Conservation (phyloP, 2,329 filamentous ascomycete genomes). For the Apiospora phragmitis region DNA sequence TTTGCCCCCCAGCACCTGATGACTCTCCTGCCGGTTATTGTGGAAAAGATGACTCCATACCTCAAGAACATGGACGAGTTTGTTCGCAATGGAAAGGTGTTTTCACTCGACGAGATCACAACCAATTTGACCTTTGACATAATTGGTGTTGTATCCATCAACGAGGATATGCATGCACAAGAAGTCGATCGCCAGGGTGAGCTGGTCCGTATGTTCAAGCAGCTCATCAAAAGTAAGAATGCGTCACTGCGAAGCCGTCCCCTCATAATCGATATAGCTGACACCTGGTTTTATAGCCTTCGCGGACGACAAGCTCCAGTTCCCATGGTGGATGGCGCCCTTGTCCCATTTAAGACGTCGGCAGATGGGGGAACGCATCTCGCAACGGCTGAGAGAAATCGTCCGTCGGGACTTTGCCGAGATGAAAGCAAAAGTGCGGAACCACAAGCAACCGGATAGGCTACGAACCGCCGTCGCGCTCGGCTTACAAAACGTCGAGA, state of each 20-base stretch:
- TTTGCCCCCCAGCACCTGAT: slow-evolving; percentile 40
- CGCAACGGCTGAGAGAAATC: neutral
- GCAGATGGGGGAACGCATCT: neutral
- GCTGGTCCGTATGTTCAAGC: neutral
- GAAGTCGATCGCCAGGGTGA: neutral
- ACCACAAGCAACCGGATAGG: neutral
- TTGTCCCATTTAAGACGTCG: neutral
- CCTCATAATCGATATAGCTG: neutral
- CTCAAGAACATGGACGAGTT: slow-evolving; percentile 31
- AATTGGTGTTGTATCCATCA: slow-evolving; percentile 19
- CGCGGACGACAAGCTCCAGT: neutral
- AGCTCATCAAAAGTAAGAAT: slow-evolving; percentile 10
- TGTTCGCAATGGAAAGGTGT: slow-evolving; percentile 26
- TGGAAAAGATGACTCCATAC: slow-evolving; percentile 36
- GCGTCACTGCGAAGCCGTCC: neutral
- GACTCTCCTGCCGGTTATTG: slow-evolving; percentile 35
- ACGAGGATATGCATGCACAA: slow-evolving; percentile 17
- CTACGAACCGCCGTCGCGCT: neutral
- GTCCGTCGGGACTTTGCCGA: neutral
- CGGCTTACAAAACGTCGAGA: slow-evolving; percentile 1
- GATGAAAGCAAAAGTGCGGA: neutral
- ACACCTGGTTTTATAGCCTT: slow-evolving; percentile 11
- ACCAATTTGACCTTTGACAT: slow-evolving; percentile 24
- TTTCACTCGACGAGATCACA: slow-evolving; percentile 29
- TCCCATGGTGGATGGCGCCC: slow-evolving; percentile 12